phyloP scores from a whole-genome alignment of 768 basidiomycete species.

The Agaricus bisporus region DNA sequence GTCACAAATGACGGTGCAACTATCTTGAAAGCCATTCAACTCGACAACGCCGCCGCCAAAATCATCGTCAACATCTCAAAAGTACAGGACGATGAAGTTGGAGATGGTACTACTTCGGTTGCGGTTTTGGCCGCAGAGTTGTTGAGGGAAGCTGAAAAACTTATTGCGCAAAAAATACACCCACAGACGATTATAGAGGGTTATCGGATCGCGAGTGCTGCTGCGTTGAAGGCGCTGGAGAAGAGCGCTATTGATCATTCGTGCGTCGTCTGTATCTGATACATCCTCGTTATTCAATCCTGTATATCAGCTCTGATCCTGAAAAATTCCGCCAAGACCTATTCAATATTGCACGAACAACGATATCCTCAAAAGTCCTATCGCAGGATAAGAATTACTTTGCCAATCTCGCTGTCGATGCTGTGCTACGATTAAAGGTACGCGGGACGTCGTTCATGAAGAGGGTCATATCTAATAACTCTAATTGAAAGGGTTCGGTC shows the following conservation, averaged over 20 bases:
- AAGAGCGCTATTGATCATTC: constrained; percentile 76
- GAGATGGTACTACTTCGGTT: constrained; percentile 90
- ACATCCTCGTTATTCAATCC: background rate
- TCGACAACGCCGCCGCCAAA: constrained; percentile 98
- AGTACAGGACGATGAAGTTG: constrained; percentile 99
- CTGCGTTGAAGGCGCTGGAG: constrained; percentile 83
- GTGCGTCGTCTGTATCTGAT: constrained; percentile 37
- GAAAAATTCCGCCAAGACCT: constrained; percentile 80
- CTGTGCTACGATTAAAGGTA: constrained; percentile 87
- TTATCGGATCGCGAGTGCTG: constrained; percentile 84
- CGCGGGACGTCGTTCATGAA: background rate
- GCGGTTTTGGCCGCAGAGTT: constrained; percentile 91
- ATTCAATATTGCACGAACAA: constrained; percentile 95
- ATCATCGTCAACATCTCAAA: constrained; percentile 99
- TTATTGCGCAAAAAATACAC: constrained; percentile 89
- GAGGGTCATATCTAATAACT: background rate
- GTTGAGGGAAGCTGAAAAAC: constrained; percentile 90
- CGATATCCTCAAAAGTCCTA: constrained; percentile 92
- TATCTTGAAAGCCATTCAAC: constrained; percentile 93
- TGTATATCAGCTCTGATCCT: constrained; percentile 57
- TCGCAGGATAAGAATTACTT: constrained; percentile 98
- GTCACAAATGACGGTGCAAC: constrained; percentile 99
- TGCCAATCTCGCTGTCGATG: constrained; percentile 95
- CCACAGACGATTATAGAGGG: constrained; percentile 98
- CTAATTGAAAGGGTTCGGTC: constrained; percentile 70